phyloP scores from a whole-genome alignment of 2,329 filamentous ascomycete genomes.

The Pseudogymnoascus sp. region DNA sequence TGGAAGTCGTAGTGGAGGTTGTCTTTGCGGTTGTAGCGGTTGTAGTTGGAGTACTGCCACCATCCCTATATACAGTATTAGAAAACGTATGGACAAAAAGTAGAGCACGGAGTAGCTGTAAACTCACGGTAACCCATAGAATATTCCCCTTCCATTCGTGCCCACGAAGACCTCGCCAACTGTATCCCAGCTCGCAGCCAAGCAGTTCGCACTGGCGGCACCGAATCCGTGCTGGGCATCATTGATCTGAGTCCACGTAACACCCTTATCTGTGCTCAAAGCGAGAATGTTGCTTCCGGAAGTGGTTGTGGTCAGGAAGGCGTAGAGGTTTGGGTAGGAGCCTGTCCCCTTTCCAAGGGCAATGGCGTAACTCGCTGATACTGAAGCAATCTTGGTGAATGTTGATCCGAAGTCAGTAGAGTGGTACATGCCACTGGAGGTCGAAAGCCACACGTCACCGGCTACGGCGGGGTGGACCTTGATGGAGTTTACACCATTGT shows the following conservation, averaged over 20 bases:
- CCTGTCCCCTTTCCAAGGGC: slow-evolving; percentile 22
- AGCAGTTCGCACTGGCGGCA: slow-evolving; percentile 22
- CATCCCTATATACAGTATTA: slow-evolving; percentile 1
- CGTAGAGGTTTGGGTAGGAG: slow-evolving; percentile 23
- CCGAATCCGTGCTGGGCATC: slow-evolving; percentile 26
- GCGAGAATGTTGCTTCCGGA: slow-evolving; percentile 22
- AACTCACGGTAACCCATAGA: slow-evolving; percentile 23
- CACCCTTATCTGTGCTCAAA: slow-evolving; percentile 24
- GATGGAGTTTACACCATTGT: slow-evolving; percentile 45
- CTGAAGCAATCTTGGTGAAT: slow-evolving; percentile 24
- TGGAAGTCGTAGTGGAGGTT: slow-evolving; percentile 11
- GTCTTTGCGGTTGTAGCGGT: slow-evolving; percentile 21
- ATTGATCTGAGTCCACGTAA: slow-evolving; percentile 26
- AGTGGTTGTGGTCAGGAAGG: slow-evolving; percentile 22
- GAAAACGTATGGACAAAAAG: not conserved
- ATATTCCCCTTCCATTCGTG: slow-evolving; percentile 30
- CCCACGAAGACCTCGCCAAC: slow-evolving; percentile 29
- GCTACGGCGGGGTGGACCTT: slow-evolving; percentile 48
- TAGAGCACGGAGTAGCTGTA: not conserved
- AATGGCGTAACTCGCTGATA: slow-evolving; percentile 15
- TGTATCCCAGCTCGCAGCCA: slow-evolving; percentile 24
- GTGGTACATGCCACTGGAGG: slow-evolving; percentile 46
- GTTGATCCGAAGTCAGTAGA: slow-evolving; percentile 44
- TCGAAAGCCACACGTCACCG: slow-evolving; percentile 54
- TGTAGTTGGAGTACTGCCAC: slow-evolving; percentile 21